Percentiles rank a stretch among this genome's conserved stretches.
These are phyloP conservation scores for Backusella circina DNA, from an alignment of 192 early-diverging fungal genomes.

Conservation along the genomic window DNA sequence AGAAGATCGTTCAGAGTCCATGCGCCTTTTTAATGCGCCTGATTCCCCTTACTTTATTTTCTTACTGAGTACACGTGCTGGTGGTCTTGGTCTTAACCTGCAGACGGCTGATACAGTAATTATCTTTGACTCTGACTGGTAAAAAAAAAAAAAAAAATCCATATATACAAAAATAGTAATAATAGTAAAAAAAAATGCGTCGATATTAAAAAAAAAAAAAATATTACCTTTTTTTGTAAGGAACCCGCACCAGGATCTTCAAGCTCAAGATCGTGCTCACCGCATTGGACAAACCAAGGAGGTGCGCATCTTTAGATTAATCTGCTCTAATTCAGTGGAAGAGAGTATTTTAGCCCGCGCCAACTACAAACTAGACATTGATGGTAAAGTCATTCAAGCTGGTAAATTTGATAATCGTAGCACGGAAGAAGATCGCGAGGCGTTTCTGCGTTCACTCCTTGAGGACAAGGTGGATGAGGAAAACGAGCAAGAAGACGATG, in stretches of 20 bases:
- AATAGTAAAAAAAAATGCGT: not conserved
- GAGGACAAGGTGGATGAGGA: slow-evolving; percentile 82
- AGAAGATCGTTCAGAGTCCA: slow-evolving; percentile 77
- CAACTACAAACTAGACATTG: slow-evolving; percentile 95
- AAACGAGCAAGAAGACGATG: slow-evolving; percentile 58
- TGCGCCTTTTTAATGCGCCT: slow-evolving; percentile 81
- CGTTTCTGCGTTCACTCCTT: slow-evolving; percentile 82
- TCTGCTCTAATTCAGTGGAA: slow-evolving; percentile 90
- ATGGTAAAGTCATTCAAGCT: slow-evolving; percentile 98
- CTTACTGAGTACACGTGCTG: slow-evolving; percentile 92
- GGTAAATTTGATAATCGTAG: slow-evolving; percentile 99
- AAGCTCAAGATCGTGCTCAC: slow-evolving; percentile 99
- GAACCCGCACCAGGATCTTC: slow-evolving; percentile 97
- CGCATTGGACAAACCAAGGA: slow-evolving; percentile 99
- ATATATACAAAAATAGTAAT: not conserved
- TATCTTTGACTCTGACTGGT: slow-evolving; percentile 98
- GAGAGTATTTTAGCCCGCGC: slow-evolving; percentile 91
- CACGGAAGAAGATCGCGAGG: slow-evolving; percentile 90
- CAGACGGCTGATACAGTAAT: slow-evolving; percentile 98
- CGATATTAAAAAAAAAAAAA: not conserved
- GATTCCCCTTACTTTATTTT: slow-evolving; percentile 86
- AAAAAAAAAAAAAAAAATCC: slow-evolving; percentile 38
- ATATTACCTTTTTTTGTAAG: slow-evolving; percentile 10
- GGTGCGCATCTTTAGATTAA: slow-evolving; percentile 91
- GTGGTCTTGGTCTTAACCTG: slow-evolving; percentile 94